These are phyloP conservation scores for Moricandia arvensis DNA, from an alignment of 345 rosid species.

Conservation along the genomic window DNA sequence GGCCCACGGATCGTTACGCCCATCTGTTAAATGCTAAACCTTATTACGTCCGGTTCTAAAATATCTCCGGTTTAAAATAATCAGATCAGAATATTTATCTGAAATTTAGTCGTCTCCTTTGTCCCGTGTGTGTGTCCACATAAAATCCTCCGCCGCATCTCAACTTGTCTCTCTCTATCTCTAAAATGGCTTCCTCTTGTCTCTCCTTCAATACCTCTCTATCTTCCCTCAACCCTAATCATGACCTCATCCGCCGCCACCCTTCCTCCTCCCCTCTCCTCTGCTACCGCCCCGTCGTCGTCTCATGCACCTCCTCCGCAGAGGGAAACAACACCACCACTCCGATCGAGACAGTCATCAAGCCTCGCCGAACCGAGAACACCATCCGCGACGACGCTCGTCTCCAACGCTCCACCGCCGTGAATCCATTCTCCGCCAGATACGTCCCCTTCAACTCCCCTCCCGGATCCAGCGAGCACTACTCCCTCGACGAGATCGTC, in stretches of 20 bases:
- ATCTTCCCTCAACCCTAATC: conserved; percentile 36
- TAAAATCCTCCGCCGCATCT: conserved; percentile 38
- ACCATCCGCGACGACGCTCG: conserved; percentile 72
- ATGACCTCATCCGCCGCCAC: conserved; percentile 32
- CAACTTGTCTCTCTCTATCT: conserved; percentile 19
- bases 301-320: not conserved
- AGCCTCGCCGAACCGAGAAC: conserved; percentile 45
- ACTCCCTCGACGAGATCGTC: conserved; percentile 87
- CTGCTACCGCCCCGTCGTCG: conserved; percentile 17
- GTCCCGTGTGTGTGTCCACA: not conserved
- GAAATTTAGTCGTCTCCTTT: not conserved
- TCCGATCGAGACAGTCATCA: conserved; percentile 22
- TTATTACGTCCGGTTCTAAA: not conserved
- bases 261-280: conserved; percentile 10
- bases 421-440: conserved; percentile 59
- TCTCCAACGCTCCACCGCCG: conserved; percentile 44
- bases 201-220: conserved; percentile 36
- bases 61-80: conserved; percentile 24
- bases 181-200: conserved; percentile 42
- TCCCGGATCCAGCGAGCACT: conserved; percentile 52
- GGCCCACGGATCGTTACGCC: conserved; percentile 14
- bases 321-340: conserved; percentile 13
- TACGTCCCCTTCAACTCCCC: conserved; percentile 72
- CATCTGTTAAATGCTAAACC: conserved; percentile 8
- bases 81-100: conserved; percentile 7